Percentiles rank a stretch among this genome's conserved stretches.
Conservation (phyloP, 768 basidiomycete genomes). For the Pleurotus citrinopileatus region DNA sequence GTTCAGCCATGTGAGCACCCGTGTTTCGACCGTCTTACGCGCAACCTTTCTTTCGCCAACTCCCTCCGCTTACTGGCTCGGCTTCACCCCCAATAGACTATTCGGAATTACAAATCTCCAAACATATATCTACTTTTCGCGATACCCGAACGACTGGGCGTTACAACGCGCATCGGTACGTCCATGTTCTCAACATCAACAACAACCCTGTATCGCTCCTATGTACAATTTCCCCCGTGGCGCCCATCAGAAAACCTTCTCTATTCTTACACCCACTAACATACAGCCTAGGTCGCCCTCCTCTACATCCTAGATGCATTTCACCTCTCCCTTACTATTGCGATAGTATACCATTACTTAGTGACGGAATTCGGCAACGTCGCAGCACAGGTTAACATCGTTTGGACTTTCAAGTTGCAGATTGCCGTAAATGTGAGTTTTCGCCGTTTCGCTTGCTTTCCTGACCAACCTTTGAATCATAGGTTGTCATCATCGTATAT, state of each 20-base stretch:
- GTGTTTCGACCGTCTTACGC: too few relatives aligned
- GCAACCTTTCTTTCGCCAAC: too few relatives aligned
- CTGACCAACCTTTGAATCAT: not conserved
- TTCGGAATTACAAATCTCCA: slow-evolving; percentile 22
- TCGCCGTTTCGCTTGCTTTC: not conserved
- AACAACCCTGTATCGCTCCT: not conserved
- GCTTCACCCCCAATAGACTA: slow-evolving; percentile 14
- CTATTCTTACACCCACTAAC: too few relatives aligned
- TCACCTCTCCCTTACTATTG: slow-evolving; percentile 25
- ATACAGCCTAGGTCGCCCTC: too few relatives aligned
- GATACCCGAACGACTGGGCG: slow-evolving; percentile 16
- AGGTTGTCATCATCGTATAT: slow-evolving; percentile 24
- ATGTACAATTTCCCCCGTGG: slow-evolving; percentile 12
- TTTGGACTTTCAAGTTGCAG: slow-evolving; percentile 21
- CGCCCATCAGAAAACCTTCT: too few relatives aligned
- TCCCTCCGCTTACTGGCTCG: too few relatives aligned
- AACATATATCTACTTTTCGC: slow-evolving; percentile 18
- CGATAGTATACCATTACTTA: slow-evolving; percentile 26
- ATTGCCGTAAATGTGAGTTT: slow-evolving; percentile 22
- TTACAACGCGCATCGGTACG: slow-evolving; percentile 15
- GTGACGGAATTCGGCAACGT: slow-evolving; percentile 23
- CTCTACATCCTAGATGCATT: slow-evolving; percentile 20
- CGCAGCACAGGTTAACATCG: not conserved
- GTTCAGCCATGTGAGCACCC: slow-evolving; percentile 28
- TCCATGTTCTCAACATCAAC: not conserved